Base-by-base conservation (phyloP, 192 early-diverging fungal genomes). In the Pecoramyces ruminantium region DNA sequence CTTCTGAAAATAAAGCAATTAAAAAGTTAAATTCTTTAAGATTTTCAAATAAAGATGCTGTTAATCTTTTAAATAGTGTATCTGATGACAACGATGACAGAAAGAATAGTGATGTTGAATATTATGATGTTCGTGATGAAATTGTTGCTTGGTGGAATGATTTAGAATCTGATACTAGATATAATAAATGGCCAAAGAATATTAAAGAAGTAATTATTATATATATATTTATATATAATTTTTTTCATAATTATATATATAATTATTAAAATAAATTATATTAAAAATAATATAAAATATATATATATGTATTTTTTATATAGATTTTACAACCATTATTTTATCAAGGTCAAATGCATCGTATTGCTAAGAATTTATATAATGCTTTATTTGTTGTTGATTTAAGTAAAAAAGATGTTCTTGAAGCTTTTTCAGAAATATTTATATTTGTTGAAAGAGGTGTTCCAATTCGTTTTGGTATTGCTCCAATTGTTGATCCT, bases 121-220 rank as follows among this genome's bases (percentile, higher is more conserved):
- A 89, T 2, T 97, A 94, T 84, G 96, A 98, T 83, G 91, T 95
- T 30, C 94, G 95, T 38, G 91, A 93, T 79, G 88, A 89, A 67
- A 38, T 87, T 4, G 84, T 95, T 21, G 79, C 93, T 28, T 99
- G 97, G 97, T 87, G 92, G 84, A 99, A 98, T 84, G 93, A 99
- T 84, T 85, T 99, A 28, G 95, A 95, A 81, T 92, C 86, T 25
- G 97, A 99, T 82, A 77, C 80, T 0, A 87, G 92, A 18, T 99
- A 98, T 84, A 80, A 85, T 3, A 78, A 82, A 29, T 97, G 93
- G 93, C 88, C 93, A 12, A 78, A 81, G 5, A 84, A 87, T 21
- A 38, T 94, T 18, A 81, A 79, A 78, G 86, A 85, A 14, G 88
- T 91, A 83, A 80, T 83, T 51, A n/a, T 40, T 17, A 34, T 18